A percentile compares a stretch with the other conserved stretches of the same genome.
phyloP scores from a whole-genome alignment of 176 grass and related monocot species.

The Avena eriantha region DNA sequence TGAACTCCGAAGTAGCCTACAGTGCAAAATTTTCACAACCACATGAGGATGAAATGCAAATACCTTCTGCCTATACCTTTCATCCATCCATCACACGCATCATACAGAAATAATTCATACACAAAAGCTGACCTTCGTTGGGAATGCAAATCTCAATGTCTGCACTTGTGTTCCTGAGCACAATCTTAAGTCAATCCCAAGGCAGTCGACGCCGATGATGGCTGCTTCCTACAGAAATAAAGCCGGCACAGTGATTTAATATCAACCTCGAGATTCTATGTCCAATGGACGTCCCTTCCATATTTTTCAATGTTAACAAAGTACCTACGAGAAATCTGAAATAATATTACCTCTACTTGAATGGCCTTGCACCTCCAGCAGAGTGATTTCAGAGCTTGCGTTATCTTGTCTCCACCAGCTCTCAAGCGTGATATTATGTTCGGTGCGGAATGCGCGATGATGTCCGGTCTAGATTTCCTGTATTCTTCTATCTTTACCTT shows the following conservation, averaged over 20 bases:
- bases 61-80: not conserved
- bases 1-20: slow-evolving; percentile 83
- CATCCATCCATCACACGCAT: not conserved
- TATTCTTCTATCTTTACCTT: slow-evolving; percentile 73
- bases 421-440: slow-evolving; percentile 82
- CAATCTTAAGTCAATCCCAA: slow-evolving; percentile 90
- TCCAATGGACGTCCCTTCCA: not conserved
- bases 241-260: not conserved
- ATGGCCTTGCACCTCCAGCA: slow-evolving; percentile 79
- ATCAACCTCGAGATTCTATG: not conserved
- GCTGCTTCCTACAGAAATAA: slow-evolving; percentile 66
- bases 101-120: not conserved
- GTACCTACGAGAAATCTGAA: slow-evolving; percentile 15
- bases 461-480: slow-evolving; percentile 69
- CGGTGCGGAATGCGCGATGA: slow-evolving; percentile 72
- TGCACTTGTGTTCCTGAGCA: slow-evolving; percentile 88
- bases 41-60: slow-evolving; percentile 25
- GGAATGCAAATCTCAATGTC: slow-evolving; percentile 85
- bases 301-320: not conserved
- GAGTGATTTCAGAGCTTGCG: slow-evolving; percentile 76
- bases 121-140: slow-evolving; percentile 52
- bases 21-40: slow-evolving; percentile 31
- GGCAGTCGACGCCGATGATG: slow-evolving; percentile 81
- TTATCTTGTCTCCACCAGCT: slow-evolving; percentile 83
- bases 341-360: slow-evolving; percentile 72